Conservation (phyloP, 2,329 filamentous ascomycete genomes). For the Pseudophaeomoniella oleicola region DNA sequence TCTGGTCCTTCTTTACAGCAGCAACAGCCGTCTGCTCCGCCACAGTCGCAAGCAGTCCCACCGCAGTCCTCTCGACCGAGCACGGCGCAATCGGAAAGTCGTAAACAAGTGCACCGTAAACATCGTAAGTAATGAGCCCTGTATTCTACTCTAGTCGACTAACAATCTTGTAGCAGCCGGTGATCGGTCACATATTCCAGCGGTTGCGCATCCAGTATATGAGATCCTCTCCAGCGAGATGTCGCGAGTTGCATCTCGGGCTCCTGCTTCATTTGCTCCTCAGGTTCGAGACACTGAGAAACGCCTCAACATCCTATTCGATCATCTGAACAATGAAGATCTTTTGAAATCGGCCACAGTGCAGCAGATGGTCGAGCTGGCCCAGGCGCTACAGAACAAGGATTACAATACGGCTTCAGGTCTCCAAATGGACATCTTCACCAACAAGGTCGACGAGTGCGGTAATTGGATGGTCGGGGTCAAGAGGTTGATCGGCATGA, state of each 20-base stretch:
- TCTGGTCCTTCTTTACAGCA: constrained; percentile 24
- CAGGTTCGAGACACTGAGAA: constrained; percentile 94
- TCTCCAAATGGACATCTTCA: constrained; percentile 62
- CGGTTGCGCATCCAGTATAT: constrained; percentile 60
- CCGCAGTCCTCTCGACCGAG: constrained; percentile 30
- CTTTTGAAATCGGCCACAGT: constrained; percentile 62
- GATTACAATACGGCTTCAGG: constrained; percentile 54
- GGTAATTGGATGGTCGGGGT: constrained; percentile 79
- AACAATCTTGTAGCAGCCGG: constrained; percentile 37
- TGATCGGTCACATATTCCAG: constrained; percentile 79
- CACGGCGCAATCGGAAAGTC: constrained; percentile 34
- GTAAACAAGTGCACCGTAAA: constrained; percentile 40
- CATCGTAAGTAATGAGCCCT: constrained; percentile 42
- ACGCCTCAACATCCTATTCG: constrained; percentile 82
- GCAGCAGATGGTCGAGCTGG: constrained; percentile 32
- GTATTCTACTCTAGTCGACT: constrained; percentile 6
- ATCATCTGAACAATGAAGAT: constrained; percentile 93
- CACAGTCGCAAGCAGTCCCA: constrained; percentile 34
- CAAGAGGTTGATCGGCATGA: constrained; percentile 66
- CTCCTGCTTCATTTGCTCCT: constrained; percentile 69
- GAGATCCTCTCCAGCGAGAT: constrained; percentile 73
- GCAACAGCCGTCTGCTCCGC: constrained; percentile 30
- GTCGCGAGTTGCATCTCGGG: constrained; percentile 72
- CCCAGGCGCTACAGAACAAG: constrained; percentile 51
- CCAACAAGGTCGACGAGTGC: constrained; percentile 64